Conservation (phyloP, 495 filamentous ascomycete species). For the Saxophila tyrrhenica region DNA sequence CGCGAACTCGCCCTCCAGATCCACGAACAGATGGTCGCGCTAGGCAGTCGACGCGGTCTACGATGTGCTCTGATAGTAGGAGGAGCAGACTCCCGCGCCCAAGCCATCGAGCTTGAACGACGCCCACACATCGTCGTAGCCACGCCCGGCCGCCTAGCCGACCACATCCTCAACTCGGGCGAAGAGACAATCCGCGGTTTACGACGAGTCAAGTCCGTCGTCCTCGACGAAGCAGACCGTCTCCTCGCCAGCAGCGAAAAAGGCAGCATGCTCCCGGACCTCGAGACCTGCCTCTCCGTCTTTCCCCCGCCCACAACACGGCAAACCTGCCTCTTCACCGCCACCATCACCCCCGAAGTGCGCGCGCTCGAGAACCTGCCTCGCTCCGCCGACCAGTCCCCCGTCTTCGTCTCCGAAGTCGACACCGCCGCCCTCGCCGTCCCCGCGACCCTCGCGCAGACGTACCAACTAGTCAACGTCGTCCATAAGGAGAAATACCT, state of each 20-base stretch:
- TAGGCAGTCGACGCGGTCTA: constrained; percentile 72
- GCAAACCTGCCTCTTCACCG: constrained; percentile 93
- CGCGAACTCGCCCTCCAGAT: constrained; percentile 92
- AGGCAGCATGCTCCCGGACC: constrained; percentile 85
- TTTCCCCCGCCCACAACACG: constrained; percentile 62
- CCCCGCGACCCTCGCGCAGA: constrained; percentile 69
- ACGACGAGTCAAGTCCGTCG: constrained; percentile 65
- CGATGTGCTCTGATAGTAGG: constrained; percentile 82
- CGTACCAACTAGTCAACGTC: constrained; percentile 74
- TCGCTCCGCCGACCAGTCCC: constrained; percentile 49
- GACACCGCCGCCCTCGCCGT: constrained; percentile 62
- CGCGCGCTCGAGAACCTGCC: constrained; percentile 67
- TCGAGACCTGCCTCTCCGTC: constrained; percentile 72
- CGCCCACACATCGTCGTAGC: constrained; percentile 89
- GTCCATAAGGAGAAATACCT: constrained; percentile 89
- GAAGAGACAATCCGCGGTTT: constrained; percentile 78
- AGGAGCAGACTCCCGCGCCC: constrained; percentile 80
- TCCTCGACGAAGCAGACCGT: constrained; percentile 94
- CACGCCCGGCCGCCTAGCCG: constrained; percentile 85
- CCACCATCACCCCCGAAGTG: constrained; percentile 89
- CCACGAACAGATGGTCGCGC: constrained; percentile 85
- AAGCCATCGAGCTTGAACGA: constrained; percentile 69
- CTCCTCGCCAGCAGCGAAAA: constrained; percentile 56
- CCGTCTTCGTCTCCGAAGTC: constrained; percentile 83
- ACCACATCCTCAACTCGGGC: constrained; percentile 84